Evolutionary conservation across 768 basidiomycete species (phyloP).

Genomic region (Obba rivulosa): DNA sequence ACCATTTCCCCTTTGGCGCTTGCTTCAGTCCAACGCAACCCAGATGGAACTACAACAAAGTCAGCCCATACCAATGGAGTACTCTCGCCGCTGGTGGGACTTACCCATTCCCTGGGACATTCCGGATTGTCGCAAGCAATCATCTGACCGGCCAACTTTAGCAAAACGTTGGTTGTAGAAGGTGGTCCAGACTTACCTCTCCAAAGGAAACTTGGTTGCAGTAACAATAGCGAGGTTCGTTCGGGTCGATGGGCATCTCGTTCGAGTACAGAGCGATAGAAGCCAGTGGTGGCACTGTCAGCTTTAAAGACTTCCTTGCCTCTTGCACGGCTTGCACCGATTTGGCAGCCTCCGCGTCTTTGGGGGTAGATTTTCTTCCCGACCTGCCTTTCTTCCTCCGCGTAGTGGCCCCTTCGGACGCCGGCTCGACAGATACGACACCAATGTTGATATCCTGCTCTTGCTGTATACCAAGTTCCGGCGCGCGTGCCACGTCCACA

Average conservation of each 20-base stretch:
- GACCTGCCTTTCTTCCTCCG: conserved; percentile 18
- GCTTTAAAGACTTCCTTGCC: conserved; percentile 23
- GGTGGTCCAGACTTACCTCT: conserved; percentile 42
- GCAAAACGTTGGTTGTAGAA: not conserved
- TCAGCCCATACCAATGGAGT: not conserved
- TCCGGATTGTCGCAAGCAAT: conserved; percentile 73
- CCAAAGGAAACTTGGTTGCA: conserved; percentile 80
- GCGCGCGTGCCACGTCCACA: too few relatives aligned
- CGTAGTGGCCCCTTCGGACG: conserved; percentile 10
- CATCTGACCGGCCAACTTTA: conserved; percentile 49
- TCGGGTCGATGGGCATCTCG: conserved; percentile 19
- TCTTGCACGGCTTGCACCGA: not conserved
- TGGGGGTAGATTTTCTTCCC: conserved; percentile 1
- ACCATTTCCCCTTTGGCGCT: conserved; percentile 63
- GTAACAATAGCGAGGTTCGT: conserved; percentile 69
- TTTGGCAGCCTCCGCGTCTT: not conserved
- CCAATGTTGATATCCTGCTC: too few relatives aligned
- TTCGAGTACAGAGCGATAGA: conserved; percentile 2
- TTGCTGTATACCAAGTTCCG: too few relatives aligned
- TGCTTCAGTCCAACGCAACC: conserved; percentile 57
- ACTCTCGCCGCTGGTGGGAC: conserved; percentile 21
- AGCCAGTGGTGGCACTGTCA: conserved; percentile 31
- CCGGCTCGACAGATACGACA: not conserved
- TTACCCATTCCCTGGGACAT: conserved; percentile 81
- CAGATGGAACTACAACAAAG: conserved; percentile 60